Conservation (phyloP, 1,284 basidiomycete genomes). For the Tilletiaria anomala region DNA sequence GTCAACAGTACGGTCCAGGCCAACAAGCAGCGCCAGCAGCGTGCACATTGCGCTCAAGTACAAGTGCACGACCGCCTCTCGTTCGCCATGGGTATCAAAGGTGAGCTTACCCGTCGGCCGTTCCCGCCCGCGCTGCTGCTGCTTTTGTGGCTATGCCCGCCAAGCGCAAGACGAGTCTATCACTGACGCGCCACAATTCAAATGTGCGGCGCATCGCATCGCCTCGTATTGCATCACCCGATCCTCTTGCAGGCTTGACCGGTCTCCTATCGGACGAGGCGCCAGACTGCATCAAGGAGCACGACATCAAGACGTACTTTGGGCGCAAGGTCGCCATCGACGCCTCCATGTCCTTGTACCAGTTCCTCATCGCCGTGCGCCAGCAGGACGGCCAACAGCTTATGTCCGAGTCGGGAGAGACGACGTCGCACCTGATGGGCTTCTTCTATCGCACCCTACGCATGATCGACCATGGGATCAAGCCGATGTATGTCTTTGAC, state of each 20-base stretch:
- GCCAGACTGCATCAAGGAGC: constrained; percentile 69
- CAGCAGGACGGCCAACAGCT: constrained; percentile 93
- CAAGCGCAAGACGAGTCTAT: no score
- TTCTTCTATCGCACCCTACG: constrained; percentile 74
- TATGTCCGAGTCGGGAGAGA: constrained; percentile 90
- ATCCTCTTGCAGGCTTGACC: constrained; percentile 55
- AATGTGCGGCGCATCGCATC: no score
- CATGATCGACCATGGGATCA: constrained; percentile 98
- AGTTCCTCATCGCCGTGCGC: constrained; percentile 93
- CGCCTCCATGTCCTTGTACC: constrained; percentile 50
- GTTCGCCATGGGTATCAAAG: no score
- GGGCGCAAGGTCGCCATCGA: constrained; percentile 97
- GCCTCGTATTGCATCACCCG: constrained; percentile 1
- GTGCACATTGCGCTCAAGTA: no score
- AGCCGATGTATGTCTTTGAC: constrained; percentile 96
- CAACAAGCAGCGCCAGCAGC: no score
- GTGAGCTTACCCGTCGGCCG: no score
- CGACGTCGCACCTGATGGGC: constrained; percentile 81
- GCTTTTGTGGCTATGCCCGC: no score
- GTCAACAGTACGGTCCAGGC: no score
- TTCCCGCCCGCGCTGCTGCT: neutral
- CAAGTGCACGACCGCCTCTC: no score
- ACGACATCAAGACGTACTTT: constrained; percentile 84
- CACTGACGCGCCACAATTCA: no score
- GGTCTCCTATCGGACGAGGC: constrained; percentile 71